phyloP scores from a whole-genome alignment of 2,329 filamentous ascomycete genomes.

The Teratosphaeriaceae sp. region DNA sequence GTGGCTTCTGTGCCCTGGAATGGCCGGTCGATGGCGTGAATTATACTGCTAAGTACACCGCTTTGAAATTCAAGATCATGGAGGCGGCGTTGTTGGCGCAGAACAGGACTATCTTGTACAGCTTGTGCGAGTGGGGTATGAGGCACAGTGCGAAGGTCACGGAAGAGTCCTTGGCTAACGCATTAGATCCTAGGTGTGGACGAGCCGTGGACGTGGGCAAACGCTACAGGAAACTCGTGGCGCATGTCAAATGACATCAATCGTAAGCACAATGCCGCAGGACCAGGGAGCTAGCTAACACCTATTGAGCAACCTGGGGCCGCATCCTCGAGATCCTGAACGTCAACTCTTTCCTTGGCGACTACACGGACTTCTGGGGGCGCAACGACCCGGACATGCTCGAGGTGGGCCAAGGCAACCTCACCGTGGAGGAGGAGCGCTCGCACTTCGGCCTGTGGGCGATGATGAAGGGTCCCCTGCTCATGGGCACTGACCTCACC shows the following conservation, averaged over 20 bases:
- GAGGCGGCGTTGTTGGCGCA: conserved; percentile 19
- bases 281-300: conserved; percentile 18
- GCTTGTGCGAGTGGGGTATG: conserved; percentile 32
- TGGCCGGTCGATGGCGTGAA: conserved; percentile 11
- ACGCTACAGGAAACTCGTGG: conserved; percentile 30
- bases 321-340: conserved; percentile 21
- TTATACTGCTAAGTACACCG: conserved; percentile 14
- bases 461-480: conserved; percentile 17
- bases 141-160: not conserved
- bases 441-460: conserved; percentile 19
- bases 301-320: conserved; percentile 22
- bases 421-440: conserved; percentile 17
- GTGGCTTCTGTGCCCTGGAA: conserved; percentile 4
- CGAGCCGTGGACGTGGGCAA: conserved; percentile 29
- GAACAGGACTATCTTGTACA: conserved; percentile 30
- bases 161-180: too few relatives aligned
- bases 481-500: conserved; percentile 18
- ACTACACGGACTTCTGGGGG: conserved; percentile 17
- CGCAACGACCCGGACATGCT: conserved; percentile 20
- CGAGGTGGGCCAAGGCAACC: conserved; percentile 20
- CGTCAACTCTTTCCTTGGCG: conserved; percentile 16
- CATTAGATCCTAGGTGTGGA: not conserved
- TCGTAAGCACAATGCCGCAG: too few relatives aligned
- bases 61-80: conserved; percentile 16
- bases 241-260: conserved; percentile 22